Base-by-base conservation (phyloP, 2,329 filamentous ascomycete genomes). In the Penicillium sp. region DNA sequence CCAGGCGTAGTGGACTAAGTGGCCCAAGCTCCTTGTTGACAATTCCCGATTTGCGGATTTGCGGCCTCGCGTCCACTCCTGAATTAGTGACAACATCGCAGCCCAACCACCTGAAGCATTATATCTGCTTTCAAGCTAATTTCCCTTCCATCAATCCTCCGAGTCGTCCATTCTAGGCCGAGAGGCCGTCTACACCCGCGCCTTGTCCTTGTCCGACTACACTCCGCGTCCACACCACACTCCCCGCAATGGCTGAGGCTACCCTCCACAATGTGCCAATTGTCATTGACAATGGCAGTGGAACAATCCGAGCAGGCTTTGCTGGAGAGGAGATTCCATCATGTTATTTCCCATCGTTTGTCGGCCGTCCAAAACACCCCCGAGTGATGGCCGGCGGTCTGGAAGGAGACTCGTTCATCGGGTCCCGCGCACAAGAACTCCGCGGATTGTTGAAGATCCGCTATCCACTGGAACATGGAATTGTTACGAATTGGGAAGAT, bases 401-500 rank as follows among this genome's bases (percentile, higher is more conserved):
- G 53, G 94, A 99, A 77, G 94, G 94, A 47, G 94, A 99, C 71
- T 88, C 96, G 48, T 99, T 99, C 75, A 97, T 99, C 72, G 94
- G 94, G 47, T 88, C 92, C 67, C 88, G 91, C 73, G 92, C 93
- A 56, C 89, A 91, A 65, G 92, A 97, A 70, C 81, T 96, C 68
- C 86, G 93, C 68, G 94, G 94, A 3, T 79, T 99, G 58, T 82
- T 99, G 65, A 99, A 97, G 83, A 97, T 99, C 67, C 84, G 86
- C 62, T 97, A 97, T 72, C 94, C 94, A 41, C 79, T 99, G 51
- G 94, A 97, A 78, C 94, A 99, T 73, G 94, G 94, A 65, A 95
- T 99, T 67, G 94, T 99, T 60, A 99, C 94, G 64, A 91, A 99
- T 75, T 99, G 94, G 94, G 94, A 97, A 71, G 94, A 99, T 71